These are phyloP conservation scores for Bocquillonia castaneifolia DNA, from an alignment of 441 rosid species.

Conservation along the genomic window DNA sequence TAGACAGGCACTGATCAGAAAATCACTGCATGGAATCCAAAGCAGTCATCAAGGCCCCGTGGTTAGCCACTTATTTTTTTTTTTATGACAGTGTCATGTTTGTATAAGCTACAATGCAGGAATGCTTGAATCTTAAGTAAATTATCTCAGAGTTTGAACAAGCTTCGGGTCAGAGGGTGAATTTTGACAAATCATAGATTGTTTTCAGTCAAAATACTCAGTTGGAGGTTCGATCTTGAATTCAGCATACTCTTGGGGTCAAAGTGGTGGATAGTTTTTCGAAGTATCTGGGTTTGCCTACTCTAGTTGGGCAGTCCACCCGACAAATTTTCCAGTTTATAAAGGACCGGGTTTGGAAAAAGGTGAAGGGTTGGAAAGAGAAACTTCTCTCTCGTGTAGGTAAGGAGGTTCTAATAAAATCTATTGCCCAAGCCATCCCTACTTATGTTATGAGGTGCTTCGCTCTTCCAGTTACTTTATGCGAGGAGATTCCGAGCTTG, in stretches of 20 bases:
- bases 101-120: not conserved
- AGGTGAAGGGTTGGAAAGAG: not conserved
- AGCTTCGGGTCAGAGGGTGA: not conserved
- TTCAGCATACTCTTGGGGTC: not conserved
- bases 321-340: too few species aligned
- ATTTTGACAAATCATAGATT: too few species aligned
- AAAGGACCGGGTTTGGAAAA: too few species aligned
- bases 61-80: too few species aligned
- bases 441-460: not conserved
- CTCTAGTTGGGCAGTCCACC: not conserved
- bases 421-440: not conserved
- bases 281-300: not conserved
- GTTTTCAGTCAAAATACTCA: not conserved
- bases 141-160: not conserved
- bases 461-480: not conserved
- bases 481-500: not conserved
- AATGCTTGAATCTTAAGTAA: not conserved
- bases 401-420: not conserved
- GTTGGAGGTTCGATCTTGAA: not conserved
- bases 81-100: not conserved
- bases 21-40: too few species aligned
- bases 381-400: not conserved
- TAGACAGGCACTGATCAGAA: too few species aligned
- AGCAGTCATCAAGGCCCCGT: not conserved
- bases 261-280: not conserved